Conservation (phyloP, 768 basidiomycete genomes). For the Cytidiella melzeri region DNA sequence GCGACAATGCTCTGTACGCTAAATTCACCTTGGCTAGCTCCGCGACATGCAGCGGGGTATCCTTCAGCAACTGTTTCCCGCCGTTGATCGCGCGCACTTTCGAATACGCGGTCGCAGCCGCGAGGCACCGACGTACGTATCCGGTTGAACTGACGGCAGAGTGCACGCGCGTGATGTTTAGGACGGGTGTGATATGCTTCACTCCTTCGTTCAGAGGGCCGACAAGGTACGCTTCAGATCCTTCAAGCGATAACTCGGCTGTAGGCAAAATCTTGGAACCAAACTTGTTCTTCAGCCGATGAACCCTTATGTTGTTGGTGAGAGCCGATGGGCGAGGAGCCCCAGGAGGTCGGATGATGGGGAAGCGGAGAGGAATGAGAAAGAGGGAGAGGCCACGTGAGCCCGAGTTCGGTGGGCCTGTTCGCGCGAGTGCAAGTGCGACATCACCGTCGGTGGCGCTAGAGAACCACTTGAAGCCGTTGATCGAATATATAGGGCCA, state of each 20-base stretch:
- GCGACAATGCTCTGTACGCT: conserved; percentile 59
- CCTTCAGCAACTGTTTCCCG: conserved; percentile 42
- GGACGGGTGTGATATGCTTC: conserved; percentile 59
- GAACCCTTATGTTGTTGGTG: conserved; percentile 62
- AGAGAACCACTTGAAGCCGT: conserved; percentile 83
- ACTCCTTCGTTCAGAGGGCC: conserved; percentile 56
- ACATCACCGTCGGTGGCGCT: conserved; percentile 75
- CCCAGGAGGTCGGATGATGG: conserved; percentile 39
- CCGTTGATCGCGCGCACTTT: conserved; percentile 49
- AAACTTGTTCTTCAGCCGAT: conserved; percentile 74
- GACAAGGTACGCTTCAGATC: conserved; percentile 56
- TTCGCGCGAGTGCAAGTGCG: conserved; percentile 68
- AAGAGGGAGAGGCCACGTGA: conserved; percentile 70
- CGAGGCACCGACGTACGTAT: conserved; percentile 52
- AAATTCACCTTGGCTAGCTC: conserved; percentile 55
- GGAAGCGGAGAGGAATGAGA: conserved; percentile 55
- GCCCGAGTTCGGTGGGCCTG: conserved; percentile 47
- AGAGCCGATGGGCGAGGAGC: conserved; percentile 37
- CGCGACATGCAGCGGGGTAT: conserved; percentile 58
- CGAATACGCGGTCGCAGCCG: conserved; percentile 62
- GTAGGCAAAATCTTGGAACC: conserved; percentile 73
- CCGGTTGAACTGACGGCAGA: conserved; percentile 53
- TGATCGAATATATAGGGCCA: conserved; percentile 49
- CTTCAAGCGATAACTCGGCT: conserved; percentile 61
- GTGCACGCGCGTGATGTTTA: conserved; percentile 74